phyloP scores from a whole-genome alignment of 2,329 filamentous ascomycete species.

The Penicillium sp. region DNA sequence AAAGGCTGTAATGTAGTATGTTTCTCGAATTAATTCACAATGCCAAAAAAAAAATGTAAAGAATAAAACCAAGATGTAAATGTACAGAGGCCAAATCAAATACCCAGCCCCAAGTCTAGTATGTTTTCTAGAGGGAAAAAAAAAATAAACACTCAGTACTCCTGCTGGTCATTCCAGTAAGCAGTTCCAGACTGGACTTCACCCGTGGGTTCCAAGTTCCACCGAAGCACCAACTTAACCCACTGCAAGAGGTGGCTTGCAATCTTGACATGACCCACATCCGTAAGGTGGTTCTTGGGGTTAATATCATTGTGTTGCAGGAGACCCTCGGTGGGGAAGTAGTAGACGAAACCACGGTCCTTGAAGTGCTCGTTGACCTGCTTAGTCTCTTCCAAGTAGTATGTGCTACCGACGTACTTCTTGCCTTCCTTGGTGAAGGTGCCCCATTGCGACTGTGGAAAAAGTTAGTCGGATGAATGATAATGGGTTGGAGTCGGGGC shows the following conservation, averaged over 20 bases:
- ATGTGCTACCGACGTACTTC: conserved; percentile 49
- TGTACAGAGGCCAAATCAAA: background rate
- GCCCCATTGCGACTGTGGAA: conserved; percentile 52
- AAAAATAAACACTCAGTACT: conserved; percentile 35
- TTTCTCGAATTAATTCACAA: background rate
- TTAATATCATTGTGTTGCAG: conserved; percentile 62
- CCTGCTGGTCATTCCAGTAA: conserved; percentile 54
- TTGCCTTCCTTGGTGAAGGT: conserved; percentile 54
- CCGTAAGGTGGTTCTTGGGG: conserved; percentile 60
- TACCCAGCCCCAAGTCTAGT: background rate
- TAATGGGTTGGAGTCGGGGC: no score
- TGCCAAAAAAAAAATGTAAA: background rate
- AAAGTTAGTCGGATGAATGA: conserved; percentile 1
- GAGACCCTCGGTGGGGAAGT: conserved; percentile 62
- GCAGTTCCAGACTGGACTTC: conserved; percentile 54
- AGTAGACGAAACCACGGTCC: conserved; percentile 55
- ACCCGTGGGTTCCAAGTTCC: conserved; percentile 56
- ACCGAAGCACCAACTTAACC: conserved; percentile 56
- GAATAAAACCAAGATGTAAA: background rate
- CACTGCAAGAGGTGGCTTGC: conserved; percentile 61
- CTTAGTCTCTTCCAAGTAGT: conserved; percentile 53
- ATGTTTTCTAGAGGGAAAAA: background rate
- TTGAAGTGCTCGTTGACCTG: conserved; percentile 55
- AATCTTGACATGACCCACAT: conserved; percentile 61
- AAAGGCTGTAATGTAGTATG: background rate